Base-by-base conservation (phyloP, 345 rosid genomes). In the Acer saccharum region DNA sequence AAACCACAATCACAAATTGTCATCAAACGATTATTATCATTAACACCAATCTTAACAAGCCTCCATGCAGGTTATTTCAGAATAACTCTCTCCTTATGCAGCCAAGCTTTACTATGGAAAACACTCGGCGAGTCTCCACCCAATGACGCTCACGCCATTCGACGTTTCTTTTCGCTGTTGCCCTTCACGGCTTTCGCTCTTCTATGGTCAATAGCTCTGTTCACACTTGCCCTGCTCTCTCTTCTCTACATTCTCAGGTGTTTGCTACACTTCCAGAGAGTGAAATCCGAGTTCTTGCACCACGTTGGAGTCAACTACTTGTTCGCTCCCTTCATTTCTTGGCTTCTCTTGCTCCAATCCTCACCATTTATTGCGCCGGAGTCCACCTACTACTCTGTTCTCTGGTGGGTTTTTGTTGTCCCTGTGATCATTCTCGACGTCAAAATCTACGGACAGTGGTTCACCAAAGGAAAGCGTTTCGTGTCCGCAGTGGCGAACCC, bases 31-130 rank as follows among this genome's bases (percentile, higher is more conserved):
- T 77, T 70, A 14, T 44, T 72, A 48, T 69, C 58, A 8, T 44
- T 62, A 12, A 62, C 76, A 0, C 25, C 82, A 21, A 41, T 80
- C 50, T 52, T 87, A 41, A 79, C 72, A 1, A 74, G 80, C 58
- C 77, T 89, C 77, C 88, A 89, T 39, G 92, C 90, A 1, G 90
- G 92, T 14, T 84, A 84, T 68, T 89, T 89, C 79, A 81, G 92
- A 73, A 86, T 89, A 78, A 83, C 87, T 65, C 87, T 89, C 32
- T 89, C 92, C 20, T 58, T 89, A 0, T 80, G 87, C 78, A 83
- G 88, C 84, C 92, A 89, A 73, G 87, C 90, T 67, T 62, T 87
- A n/a, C 67, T 89, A 2, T 89, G 92, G 92, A 89, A 86, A 79
- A 75, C 69, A 78, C 74, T 86, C 41, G 89, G 83, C 64, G 76